Percentiles rank a stretch among this genome's conserved stretches.
phyloP scores from a whole-genome alignment of 768 basidiomycete genomes.

The Termitomyces sp. region DNA sequence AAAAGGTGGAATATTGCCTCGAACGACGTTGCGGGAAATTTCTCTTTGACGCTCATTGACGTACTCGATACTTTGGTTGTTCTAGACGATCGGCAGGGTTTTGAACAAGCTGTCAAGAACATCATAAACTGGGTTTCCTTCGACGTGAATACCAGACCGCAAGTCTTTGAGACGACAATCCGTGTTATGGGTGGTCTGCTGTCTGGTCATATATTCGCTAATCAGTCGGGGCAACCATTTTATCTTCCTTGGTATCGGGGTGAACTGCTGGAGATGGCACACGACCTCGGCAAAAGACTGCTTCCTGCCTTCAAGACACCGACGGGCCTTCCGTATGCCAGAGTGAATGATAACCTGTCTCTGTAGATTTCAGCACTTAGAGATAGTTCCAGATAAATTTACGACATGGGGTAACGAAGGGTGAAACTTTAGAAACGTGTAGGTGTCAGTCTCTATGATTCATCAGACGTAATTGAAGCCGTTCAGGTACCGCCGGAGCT shows the following conservation, averaged over 20 bases:
- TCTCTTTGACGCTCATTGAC: slow-evolving; percentile 78
- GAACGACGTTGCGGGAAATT: slow-evolving; percentile 95
- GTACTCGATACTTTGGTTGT: slow-evolving; percentile 88
- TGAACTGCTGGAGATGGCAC: slow-evolving; percentile 74
- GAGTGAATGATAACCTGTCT: slow-evolving; percentile 40
- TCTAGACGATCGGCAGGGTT: slow-evolving; percentile 71
- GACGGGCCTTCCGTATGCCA: slow-evolving; percentile 88
- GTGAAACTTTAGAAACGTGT: slow-evolving; percentile 86
- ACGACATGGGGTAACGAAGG: slow-evolving; percentile 66
- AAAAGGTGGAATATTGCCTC: slow-evolving; percentile 52
- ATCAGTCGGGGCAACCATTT: slow-evolving; percentile 57
- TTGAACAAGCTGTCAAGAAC: slow-evolving; percentile 79
- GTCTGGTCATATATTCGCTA: slow-evolving; percentile 82
- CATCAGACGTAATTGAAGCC: not conserved
- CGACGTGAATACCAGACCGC: slow-evolving; percentile 93
- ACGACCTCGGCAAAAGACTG: slow-evolving; percentile 81
- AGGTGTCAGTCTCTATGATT: slow-evolving; percentile 22
- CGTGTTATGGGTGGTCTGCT: slow-evolving; percentile 88
- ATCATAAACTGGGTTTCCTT: slow-evolving; percentile 83
- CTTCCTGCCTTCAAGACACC: slow-evolving; percentile 89
- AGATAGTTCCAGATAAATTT: slow-evolving; percentile 62
- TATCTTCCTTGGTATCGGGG: slow-evolving; percentile 79
- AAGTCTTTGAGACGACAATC: slow-evolving; percentile 97
- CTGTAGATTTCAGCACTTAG: not conserved
- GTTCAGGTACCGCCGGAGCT: slow-evolving; percentile 81